Conservation (phyloP, 2,329 filamentous ascomycete species). For the Malbranchea zuffiana region DNA sequence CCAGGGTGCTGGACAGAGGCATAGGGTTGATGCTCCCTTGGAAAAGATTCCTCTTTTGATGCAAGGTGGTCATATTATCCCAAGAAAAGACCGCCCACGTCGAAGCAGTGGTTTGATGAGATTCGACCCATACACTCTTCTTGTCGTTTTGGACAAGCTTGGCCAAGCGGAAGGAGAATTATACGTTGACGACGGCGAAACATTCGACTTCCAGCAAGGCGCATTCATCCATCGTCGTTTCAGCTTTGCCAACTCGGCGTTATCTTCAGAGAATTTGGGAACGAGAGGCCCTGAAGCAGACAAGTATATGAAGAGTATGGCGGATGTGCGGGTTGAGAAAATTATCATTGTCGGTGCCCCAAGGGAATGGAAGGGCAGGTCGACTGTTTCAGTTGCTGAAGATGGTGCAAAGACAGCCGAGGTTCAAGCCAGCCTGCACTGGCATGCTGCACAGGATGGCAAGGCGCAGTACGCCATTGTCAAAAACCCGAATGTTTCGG, state of each 20-base stretch:
- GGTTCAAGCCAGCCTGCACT: conserved; percentile 49
- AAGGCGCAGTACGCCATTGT: conserved; percentile 55
- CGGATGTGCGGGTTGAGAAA: conserved; percentile 67
- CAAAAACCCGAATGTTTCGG: conserved; percentile 50
- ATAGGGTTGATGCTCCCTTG: conserved; percentile 64
- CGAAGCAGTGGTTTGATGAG: conserved; percentile 81
- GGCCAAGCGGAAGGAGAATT: conserved; percentile 69
- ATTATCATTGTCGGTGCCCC: conserved; percentile 75
- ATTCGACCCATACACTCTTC: conserved; percentile 87
- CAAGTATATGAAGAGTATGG: conserved; percentile 69
- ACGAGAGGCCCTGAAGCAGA: conserved; percentile 52
- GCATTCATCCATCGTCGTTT: conserved; percentile 84
- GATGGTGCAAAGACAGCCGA: conserved; percentile 33
- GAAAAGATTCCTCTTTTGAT: conserved; percentile 83
- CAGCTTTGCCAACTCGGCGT: conserved; percentile 46
- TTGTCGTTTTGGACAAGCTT: conserved; percentile 58
- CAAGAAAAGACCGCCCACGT: conserved; percentile 76
- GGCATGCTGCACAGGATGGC: conserved; percentile 40
- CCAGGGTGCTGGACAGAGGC: conserved; percentile 57
- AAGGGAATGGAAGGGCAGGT: conserved; percentile 55
- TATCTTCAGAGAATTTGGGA: conserved; percentile 62
- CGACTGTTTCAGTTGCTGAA: conserved; percentile 41
- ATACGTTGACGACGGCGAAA: conserved; percentile 89
- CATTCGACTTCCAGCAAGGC: conserved; percentile 74
- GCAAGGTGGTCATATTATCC: conserved; percentile 84